A percentile compares a stretch with the other conserved stretches of the same genome.
Conservation (phyloP, 2,329 filamentous ascomycete species). For the Penicillium sp. region DNA sequence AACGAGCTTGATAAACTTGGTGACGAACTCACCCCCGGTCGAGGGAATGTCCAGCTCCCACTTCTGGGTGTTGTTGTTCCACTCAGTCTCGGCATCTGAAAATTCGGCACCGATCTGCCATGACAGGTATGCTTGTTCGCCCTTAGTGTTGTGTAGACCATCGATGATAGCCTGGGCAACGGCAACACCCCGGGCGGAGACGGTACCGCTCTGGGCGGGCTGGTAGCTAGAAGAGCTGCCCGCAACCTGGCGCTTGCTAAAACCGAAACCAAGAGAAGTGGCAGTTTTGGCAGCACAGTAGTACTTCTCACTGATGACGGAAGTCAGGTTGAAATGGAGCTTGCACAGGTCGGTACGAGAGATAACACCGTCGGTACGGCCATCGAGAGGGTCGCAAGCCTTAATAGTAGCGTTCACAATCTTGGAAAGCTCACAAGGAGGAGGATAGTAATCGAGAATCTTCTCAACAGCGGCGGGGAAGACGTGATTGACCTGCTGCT, state of each 20-base stretch:
- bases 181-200: slow-evolving; percentile 27
- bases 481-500: slow-evolving; percentile 47
- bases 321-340: slow-evolving; percentile 47
- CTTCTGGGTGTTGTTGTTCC: slow-evolving; percentile 24
- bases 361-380: slow-evolving; percentile 55
- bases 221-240: slow-evolving; percentile 22
- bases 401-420: slow-evolving; percentile 54
- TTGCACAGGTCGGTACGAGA: slow-evolving; percentile 50
- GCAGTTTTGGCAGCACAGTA: slow-evolving; percentile 39
- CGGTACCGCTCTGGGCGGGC: slow-evolving; percentile 32
- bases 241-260: slow-evolving; percentile 22
- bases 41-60: slow-evolving; percentile 34
- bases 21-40: slow-evolving; percentile 41
- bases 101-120: slow-evolving; percentile 29
- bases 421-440: slow-evolving; percentile 35
- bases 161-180: slow-evolving; percentile 38
- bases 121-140: slow-evolving; percentile 42
- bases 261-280: slow-evolving; percentile 29
- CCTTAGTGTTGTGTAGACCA: slow-evolving; percentile 43
- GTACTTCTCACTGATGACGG: slow-evolving; percentile 49
- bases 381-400: slow-evolving; percentile 57
- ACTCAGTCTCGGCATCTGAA: slow-evolving; percentile 24
- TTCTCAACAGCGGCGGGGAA: slow-evolving; percentile 41
- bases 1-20: slow-evolving; percentile 30
- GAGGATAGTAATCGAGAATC: slow-evolving; percentile 44